phyloP scores from a whole-genome alignment of 345 rosid species.

The Dipteronia sinensis region DNA sequence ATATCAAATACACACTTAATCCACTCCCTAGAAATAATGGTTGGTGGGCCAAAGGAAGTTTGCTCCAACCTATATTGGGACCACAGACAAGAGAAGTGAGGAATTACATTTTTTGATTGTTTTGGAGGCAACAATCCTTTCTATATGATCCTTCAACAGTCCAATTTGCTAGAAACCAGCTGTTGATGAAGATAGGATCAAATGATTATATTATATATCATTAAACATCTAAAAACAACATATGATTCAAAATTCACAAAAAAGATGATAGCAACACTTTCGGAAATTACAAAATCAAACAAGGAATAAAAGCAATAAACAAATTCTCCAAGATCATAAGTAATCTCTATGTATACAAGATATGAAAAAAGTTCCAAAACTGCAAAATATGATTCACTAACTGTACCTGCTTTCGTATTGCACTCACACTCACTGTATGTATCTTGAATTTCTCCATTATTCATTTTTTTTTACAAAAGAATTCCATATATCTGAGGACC shows the following conservation, averaged over 20 bases:
- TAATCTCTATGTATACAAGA: background rate
- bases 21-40: too few relatives aligned
- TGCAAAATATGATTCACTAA: background rate
- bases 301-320: background rate
- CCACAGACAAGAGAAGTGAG: background rate
- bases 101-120: background rate
- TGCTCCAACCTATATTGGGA: background rate
- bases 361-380: background rate
- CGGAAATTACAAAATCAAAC: too few relatives aligned
- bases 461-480: constrained; percentile 21
- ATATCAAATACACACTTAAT: too few relatives aligned
- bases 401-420: constrained; percentile 15
- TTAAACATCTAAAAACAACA: too few relatives aligned
- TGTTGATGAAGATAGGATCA: too few relatives aligned
- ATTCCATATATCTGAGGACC: background rate
- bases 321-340: background rate
- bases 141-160: constrained; percentile 7
- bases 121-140: constrained; percentile 3
- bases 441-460: constrained; percentile 8
- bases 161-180: background rate
- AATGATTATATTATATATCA: too few relatives aligned
- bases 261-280: too few relatives aligned
- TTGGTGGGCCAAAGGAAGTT: too few relatives aligned
- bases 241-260: too few relatives aligned
- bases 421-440: background rate